phyloP scores from a whole-genome alignment of 192 early-diverging fungal species.

The Lunasporangiospora selenospora region DNA sequence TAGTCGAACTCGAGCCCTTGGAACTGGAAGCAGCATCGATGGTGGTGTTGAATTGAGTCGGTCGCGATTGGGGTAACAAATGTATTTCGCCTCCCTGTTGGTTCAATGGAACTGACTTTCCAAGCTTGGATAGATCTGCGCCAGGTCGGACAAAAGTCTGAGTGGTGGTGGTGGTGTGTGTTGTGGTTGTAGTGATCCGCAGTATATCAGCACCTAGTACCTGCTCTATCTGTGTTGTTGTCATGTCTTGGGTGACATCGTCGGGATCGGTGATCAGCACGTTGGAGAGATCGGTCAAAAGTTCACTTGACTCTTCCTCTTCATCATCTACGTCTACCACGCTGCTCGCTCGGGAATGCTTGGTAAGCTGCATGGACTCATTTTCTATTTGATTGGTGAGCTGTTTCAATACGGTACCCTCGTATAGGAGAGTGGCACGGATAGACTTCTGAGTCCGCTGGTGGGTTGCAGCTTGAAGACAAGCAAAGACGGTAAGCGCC shows the following conservation, averaged over 20 bases:
- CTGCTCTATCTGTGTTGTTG: conserved; percentile 37
- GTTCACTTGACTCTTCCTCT: conserved; percentile 29
- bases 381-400: conserved; percentile 41
- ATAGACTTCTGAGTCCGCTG: conserved; percentile 57
- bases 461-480: conserved; percentile 83
- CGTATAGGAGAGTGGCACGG: conserved; percentile 58
- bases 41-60: conserved; percentile 11
- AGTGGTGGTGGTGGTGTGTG: conserved; percentile 34
- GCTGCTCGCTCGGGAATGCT: conserved; percentile 2
- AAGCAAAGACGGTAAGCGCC: conserved; percentile 84
- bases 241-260: conserved; percentile 45
- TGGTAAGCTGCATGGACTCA: conserved; percentile 30
- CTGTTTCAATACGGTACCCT: conserved; percentile 64
- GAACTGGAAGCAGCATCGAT: conserved; percentile 26
- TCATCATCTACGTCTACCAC: conserved; percentile 53
- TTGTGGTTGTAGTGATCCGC: conserved; percentile 42
- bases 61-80: conserved; percentile 5
- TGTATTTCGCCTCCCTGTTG: conserved; percentile 9
- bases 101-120: conserved; percentile 32
- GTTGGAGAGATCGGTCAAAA: conserved; percentile 35
- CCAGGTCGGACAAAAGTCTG: conserved; percentile 42
- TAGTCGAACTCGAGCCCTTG: conserved; percentile 17
- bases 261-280: conserved; percentile 39
- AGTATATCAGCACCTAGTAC: conserved; percentile 43
- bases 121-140: conserved; percentile 36